Evolutionary conservation across 169 alveolate species (phyloP).

Genomic region (Plasmodium vinckei): DNA sequence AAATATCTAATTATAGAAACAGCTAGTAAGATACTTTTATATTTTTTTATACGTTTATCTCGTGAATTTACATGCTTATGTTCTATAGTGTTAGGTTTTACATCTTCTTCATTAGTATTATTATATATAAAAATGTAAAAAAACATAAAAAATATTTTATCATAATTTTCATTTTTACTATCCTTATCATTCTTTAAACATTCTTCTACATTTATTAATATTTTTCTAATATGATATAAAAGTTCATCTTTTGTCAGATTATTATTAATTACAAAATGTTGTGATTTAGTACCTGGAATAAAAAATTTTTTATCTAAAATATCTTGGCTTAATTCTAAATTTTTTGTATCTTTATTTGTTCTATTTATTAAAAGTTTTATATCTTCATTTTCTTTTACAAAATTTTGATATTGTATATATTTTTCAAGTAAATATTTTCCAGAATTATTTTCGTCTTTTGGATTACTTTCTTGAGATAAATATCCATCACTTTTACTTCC

Average conservation of each 20-base stretch:
- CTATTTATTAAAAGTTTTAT: not conserved
- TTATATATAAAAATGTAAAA: constrained; percentile 14
- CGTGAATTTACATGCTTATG: not conserved
- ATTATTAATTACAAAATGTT: constrained; percentile 26
- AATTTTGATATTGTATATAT: not conserved
- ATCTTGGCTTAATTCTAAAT: constrained; percentile 14
- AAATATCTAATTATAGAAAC: constrained; percentile 30
- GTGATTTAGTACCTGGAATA: constrained; percentile 25
- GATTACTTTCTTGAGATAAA: not conserved
- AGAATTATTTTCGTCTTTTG: not conserved
- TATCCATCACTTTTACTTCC: not conserved
- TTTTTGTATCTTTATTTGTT: not conserved
- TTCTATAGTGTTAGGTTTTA: not conserved
- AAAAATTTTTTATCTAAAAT: constrained; percentile 44
- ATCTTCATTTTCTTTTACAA: not conserved
- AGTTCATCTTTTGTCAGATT: constrained; percentile 35
- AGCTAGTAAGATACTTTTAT: constrained; percentile 15
- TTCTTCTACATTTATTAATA: constrained; percentile 13
- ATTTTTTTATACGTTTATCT: not conserved
- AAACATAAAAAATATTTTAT: constrained; percentile 36
- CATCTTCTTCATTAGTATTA: constrained; percentile 1
- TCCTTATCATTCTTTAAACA: constrained; percentile 16
- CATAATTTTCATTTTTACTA: constrained; percentile 16
- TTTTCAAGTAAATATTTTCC: not conserved
- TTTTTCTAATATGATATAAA: constrained; percentile 24